Evolutionary conservation across 2,329 filamentous ascomycete species (phyloP).

Genomic region (Colletotrichum sp.): DNA sequence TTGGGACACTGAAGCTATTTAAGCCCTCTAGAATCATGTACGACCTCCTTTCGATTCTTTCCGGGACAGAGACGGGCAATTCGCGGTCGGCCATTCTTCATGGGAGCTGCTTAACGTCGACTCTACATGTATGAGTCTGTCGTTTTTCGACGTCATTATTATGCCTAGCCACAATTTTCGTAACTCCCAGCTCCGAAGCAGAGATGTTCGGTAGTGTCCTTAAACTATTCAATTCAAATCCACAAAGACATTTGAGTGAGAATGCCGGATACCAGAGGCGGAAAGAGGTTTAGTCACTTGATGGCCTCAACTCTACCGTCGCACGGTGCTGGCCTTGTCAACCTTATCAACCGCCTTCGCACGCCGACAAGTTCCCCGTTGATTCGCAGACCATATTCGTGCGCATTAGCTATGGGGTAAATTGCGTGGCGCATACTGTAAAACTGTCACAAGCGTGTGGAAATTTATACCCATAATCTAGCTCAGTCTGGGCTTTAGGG

Average conservation of each 20-base stretch:
- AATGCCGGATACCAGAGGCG: not conserved
- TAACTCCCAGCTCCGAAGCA: not conserved
- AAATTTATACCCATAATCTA: too few relatives aligned
- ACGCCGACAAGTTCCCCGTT: not conserved
- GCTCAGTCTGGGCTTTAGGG: too few relatives aligned
- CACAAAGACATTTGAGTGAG: not conserved
- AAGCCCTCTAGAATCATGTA: not conserved
- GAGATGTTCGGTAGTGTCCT: not conserved
- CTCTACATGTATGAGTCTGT: not conserved
- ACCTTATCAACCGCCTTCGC: not conserved
- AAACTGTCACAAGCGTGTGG: too few relatives aligned
- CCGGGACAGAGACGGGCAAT: not conserved
- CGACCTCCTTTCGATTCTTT: not conserved
- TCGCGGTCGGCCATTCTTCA: too few relatives aligned
- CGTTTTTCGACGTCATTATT: not conserved
- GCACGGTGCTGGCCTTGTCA: not conserved
- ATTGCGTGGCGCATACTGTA: too few relatives aligned
- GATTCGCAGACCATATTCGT: too few relatives aligned
- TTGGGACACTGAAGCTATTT: not conserved
- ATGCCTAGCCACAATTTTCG: not conserved
- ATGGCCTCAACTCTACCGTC: not conserved
- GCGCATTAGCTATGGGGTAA: too few relatives aligned
- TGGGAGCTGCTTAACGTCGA: not conserved
- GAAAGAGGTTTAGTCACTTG: not conserved
- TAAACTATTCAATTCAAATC: not conserved